Percentiles rank a stretch among this genome's conserved stretches.
Evolutionary conservation across 371 early-diverging fungal species (phyloP).

Genomic region (Rhizomucor miehei): DNA sequence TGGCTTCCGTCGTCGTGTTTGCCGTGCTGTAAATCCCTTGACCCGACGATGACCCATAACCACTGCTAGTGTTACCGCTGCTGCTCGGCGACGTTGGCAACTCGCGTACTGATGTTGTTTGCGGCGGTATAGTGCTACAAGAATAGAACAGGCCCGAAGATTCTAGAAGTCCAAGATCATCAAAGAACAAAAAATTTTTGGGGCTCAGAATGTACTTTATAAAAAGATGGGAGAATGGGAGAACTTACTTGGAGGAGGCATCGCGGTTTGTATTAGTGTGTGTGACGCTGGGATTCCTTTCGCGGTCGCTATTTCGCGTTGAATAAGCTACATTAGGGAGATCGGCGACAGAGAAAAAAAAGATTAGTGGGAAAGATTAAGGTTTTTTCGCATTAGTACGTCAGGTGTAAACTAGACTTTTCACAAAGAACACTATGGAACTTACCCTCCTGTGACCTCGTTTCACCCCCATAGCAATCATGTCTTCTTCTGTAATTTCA

Average conservation of each 20-base stretch:
- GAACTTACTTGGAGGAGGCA: constrained; percentile 22
- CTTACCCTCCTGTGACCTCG: constrained; percentile 50
- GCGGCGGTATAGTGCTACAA: not conserved
- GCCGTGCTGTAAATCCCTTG: constrained; percentile 2
- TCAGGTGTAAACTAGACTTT: constrained; percentile 1
- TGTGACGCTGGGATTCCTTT: constrained; percentile 34
- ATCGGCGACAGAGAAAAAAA: not conserved
- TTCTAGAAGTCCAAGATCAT: constrained; percentile 6
- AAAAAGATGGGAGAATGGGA: not conserved
- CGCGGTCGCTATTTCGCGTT: constrained; percentile 40
- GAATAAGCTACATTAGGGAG: constrained; percentile 27
- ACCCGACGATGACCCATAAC: constrained; percentile 3
- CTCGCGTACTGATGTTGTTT: not conserved
- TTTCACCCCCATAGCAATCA: constrained; percentile 44
- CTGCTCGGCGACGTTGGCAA: not conserved
- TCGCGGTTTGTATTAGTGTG: constrained; percentile 24
- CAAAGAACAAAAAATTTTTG: constrained; percentile 2
- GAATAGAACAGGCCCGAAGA: constrained; percentile 14
- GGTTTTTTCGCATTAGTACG: constrained; percentile 1
- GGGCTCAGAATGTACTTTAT: not conserved
- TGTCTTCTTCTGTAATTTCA: constrained; percentile 48
- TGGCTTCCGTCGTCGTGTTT: constrained; percentile 8
- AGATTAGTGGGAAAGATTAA: not conserved
- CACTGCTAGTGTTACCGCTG: constrained; percentile 14
- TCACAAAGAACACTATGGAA: constrained; percentile 8